Evolutionary conservation across 768 basidiomycete genomes (phyloP), one percentile per base, ranked within the genome.

Genomic region (Lentinula aciculospora): DNA sequence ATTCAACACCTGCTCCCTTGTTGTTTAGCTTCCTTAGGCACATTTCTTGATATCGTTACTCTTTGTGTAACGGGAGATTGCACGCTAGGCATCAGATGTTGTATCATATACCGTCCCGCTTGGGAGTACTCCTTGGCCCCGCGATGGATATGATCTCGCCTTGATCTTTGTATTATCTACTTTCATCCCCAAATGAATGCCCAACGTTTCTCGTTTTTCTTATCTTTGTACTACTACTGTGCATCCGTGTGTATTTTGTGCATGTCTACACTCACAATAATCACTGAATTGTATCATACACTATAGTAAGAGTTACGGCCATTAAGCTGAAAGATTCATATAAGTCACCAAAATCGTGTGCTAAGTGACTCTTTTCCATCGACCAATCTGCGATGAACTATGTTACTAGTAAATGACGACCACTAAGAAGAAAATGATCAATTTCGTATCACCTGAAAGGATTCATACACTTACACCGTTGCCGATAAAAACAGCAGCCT

Each of bases 31-130:
- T 71, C 71, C 67, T 68, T 69, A 68, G 70, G 71, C 65, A 56
- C 61, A 36, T 56, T 62, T 61, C 39, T 56, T 63, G 63, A 65
- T 62, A 64, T 62, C 64, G 54, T 57, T 21, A 45, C 34, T 15
- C n/a, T 17, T 27, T 39, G 10, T 32, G 19, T 39, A 53, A 62
- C 61, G 60, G 57, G 56, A 60, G 58, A 69, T 71, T 69, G 72
- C 74, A 66, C 76, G 75, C 70, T 75, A 68, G 67, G 77, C 76
- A 67, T 74, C 75, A 76, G 75, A 76, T 80, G 79, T 72, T 74
- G 85, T 81, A 70, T 82, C 77, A 74, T 76, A 81, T 81, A 74
- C 77, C 83, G 81, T 84, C 81, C 81, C 79, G 84, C 79, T 79
- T 70, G 71, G 78, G 70, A 68, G 63, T 39, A 25, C 25, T 66